Evolutionary conservation across 140 eudicot species (phyloP).

Genomic region (Senecio squalidus): DNA sequence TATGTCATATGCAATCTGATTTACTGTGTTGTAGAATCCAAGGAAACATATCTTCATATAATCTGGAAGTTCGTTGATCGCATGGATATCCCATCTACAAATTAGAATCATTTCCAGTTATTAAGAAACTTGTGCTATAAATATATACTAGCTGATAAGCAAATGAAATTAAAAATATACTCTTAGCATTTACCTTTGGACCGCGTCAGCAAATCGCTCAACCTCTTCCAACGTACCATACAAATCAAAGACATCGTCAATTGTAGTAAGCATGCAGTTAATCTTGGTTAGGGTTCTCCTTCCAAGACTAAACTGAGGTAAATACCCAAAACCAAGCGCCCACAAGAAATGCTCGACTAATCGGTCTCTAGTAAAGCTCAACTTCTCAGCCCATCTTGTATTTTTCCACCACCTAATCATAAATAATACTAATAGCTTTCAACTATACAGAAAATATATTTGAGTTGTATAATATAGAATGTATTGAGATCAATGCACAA

Average conservation of each 20-base stretch:
- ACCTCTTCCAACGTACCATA: neutral
- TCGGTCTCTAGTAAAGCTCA: neutral
- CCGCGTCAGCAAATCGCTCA: neutral
- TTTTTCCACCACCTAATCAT: neutral
- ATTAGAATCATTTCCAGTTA: neutral
- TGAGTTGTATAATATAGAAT: neutral
- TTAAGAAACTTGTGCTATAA: neutral
- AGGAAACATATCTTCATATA: neutral
- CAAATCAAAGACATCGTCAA: neutral
- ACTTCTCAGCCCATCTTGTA: neutral
- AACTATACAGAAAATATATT: too few species aligned
- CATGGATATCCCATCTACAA: neutral
- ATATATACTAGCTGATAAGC: neutral
- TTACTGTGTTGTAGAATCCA: neutral
- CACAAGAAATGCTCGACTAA: neutral
- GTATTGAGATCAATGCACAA: neutral
- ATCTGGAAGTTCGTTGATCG: neutral
- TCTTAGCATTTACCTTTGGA: neutral
- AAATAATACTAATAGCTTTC: too few species aligned
- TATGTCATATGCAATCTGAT: neutral
- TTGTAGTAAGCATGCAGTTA: neutral
- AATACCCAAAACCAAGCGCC: neutral
- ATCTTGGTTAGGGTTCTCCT: neutral
- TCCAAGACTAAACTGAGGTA: neutral
- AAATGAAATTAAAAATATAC: too few species aligned